These are phyloP conservation scores for Andrographis paniculata DNA, from an alignment of 305 asterid genomes.

Conservation along the genomic window DNA sequence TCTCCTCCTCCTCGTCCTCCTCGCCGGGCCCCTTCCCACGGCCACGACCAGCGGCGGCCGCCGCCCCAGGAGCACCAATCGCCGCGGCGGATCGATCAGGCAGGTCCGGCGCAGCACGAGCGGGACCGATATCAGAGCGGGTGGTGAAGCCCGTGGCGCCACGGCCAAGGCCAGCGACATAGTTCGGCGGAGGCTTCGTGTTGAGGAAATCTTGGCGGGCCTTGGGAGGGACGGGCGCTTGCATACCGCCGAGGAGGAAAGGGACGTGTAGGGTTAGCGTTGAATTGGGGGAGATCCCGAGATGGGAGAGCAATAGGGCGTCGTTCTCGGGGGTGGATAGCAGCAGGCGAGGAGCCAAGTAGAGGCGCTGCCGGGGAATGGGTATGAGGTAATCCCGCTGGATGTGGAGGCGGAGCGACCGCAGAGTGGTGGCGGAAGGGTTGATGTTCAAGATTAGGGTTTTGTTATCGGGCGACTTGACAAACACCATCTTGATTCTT, in stretches of 20 bases:
- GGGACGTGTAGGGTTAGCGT: conserved; percentile 44
- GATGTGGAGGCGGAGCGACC: conserved; percentile 30
- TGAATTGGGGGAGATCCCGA: conserved; percentile 37
- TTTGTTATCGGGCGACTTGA: conserved; percentile 34
- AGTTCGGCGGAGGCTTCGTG: conserved; percentile 68
- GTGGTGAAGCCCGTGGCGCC: conserved; percentile 96
- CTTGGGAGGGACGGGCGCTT: conserved; percentile 48
- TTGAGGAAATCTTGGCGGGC: conserved; percentile 36
- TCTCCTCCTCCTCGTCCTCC: conserved; percentile 68
- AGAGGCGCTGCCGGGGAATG: conserved; percentile 36
- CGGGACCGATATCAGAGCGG: conserved; percentile 93
- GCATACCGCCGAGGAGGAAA: conserved; percentile 42
- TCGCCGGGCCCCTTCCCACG: conserved; percentile 59
- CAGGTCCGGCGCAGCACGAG: conserved; percentile 80
- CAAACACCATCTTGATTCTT: conserved; percentile 50
- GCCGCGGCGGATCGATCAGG: conserved; percentile 70
- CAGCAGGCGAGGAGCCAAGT: conserved; percentile 17
- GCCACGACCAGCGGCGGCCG: conserved; percentile 49
- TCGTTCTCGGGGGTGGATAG: conserved; percentile 24
- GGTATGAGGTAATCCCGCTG: conserved; percentile 30
- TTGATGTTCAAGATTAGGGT: conserved; percentile 41
- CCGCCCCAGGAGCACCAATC: conserved; percentile 30
- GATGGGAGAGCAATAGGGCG: conserved; percentile 22
- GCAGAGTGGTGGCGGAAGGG: conserved; percentile 35
- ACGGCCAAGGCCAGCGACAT: conserved; percentile 92